Evolutionary conservation across 495 filamentous ascomycete species (phyloP), one percentile per base, ranked within the genome.

Genomic region (Halenospora varia): DNA sequence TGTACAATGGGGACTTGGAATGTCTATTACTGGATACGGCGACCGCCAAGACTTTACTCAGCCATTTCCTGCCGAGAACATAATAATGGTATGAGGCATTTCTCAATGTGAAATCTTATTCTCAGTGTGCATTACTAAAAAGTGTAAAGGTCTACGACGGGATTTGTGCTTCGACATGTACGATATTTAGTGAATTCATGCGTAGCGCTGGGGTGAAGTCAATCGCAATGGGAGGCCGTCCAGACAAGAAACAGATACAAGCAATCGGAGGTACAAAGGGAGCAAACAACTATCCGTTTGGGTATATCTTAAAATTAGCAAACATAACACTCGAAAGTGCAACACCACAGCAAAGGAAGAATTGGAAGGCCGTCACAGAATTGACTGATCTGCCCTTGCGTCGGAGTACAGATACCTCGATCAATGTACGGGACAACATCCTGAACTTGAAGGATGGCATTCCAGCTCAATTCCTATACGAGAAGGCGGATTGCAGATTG

Each of bases 151-250:
- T 53, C 48, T 78, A 78, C 25, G 83, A 87, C 64, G 83, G 85
- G 40, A 74, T 77, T 59, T 88, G 85, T 68, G 79, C 75, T 22
- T 85, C 81, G 2, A 83, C 83, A 3, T 88, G 85, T 69, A 78
- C 80, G 4, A 67, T 85, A 59, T 81, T 85, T 65, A 69, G 71
- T 48, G 75, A 82, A 39, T 71, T 84, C 35, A 73, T 86, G 66
- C 70, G 74, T 42, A 72, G 78, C 59, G 81, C 72, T 18, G 73
- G 73, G 26, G 78, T 88, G 2, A 80, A 79, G 62, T 81, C 78
- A 29, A 77, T 87, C 48, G 77, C 75, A 1, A 66, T 86, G 24
- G 84, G 85, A 17, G 85, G 84, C 10, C 75, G 83, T 19, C 79
- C 82, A 11, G 68, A 73, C 49, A 62, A 69, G 1, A 70, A 68